phyloP scores from a whole-genome alignment of 371 early-diverging fungal species.

The Mortierella sp. region DNA sequence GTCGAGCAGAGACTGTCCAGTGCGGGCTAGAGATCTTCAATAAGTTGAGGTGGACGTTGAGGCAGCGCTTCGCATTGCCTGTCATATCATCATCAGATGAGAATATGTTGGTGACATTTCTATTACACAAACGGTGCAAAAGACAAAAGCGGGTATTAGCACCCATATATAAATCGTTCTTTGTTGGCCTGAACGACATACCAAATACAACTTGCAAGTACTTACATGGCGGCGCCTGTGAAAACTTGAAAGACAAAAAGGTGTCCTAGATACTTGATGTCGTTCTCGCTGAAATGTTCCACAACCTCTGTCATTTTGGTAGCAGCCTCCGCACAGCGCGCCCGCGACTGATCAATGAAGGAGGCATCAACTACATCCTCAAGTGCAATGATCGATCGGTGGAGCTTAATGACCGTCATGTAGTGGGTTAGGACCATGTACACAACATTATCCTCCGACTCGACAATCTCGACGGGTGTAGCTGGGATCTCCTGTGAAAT shows the following conservation, averaged over 20 bases:
- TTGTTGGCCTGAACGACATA: neutral
- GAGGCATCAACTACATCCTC: slow-evolving; percentile 9
- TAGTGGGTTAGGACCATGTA: slow-evolving; percentile 9
- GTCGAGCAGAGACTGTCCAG: slow-evolving; percentile 10
- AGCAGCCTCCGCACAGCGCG: slow-evolving; percentile 6
- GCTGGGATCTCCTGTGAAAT: neutral
- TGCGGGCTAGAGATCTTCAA: slow-evolving; percentile 7
- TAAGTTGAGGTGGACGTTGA: neutral
- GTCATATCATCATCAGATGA: slow-evolving; percentile 2
- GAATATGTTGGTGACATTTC: slow-evolving; percentile 12
- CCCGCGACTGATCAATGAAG: neutral
- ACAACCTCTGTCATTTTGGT: slow-evolving; percentile 11
- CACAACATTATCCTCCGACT: neutral
- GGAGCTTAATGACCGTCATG: slow-evolving; percentile 16
- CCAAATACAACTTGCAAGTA: no score
- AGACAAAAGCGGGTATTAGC: neutral
- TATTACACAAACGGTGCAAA: neutral
- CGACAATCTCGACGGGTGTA: neutral
- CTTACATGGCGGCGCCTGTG: slow-evolving; percentile 13
- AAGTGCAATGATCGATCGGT: slow-evolving; percentile 15
- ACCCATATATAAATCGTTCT: no score
- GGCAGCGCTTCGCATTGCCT: neutral
- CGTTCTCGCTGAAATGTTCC: neutral
- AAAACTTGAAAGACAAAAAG: slow-evolving; percentile 2
- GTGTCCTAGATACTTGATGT: slow-evolving; percentile 16